Conservation (phyloP, 2,329 filamentous ascomycete genomes). For the Claviceps pazoutovae region DNA sequence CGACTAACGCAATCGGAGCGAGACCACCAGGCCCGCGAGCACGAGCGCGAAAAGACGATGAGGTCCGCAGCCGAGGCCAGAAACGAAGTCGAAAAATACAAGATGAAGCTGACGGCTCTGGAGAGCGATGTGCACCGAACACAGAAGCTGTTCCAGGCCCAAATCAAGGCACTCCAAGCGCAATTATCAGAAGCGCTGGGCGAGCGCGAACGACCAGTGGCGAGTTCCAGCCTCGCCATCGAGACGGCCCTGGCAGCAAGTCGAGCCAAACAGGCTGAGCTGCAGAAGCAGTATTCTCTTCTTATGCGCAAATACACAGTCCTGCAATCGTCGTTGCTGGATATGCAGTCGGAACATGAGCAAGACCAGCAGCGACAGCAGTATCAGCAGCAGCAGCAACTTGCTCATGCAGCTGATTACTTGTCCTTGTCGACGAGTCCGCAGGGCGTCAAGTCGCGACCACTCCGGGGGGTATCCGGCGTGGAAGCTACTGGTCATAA, state of each 20-base stretch:
- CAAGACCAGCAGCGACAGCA: neutral
- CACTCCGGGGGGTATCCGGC: slow-evolving; percentile 30
- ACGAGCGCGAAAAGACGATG: slow-evolving; percentile 41
- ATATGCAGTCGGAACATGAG: slow-evolving; percentile 25
- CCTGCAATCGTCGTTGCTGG: slow-evolving; percentile 35
- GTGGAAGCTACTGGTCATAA: slow-evolving; percentile 30
- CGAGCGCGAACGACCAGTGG: slow-evolving; percentile 12
- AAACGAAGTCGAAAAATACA: slow-evolving; percentile 43
- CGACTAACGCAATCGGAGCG: slow-evolving; percentile 47
- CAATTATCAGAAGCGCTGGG: slow-evolving; percentile 28
- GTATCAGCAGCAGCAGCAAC: neutral
- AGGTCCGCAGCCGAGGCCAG: slow-evolving; percentile 45
- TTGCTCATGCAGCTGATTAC: slow-evolving; percentile 18
- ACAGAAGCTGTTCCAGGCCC: slow-evolving; percentile 30
- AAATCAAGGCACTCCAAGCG: slow-evolving; percentile 32
- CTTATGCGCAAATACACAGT: slow-evolving; percentile 38
- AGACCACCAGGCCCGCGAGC: slow-evolving; percentile 49
- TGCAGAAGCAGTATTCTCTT: slow-evolving; percentile 36
- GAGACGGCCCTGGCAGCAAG: slow-evolving; percentile 36
- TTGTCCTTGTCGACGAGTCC: slow-evolving; percentile 25
- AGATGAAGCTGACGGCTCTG: slow-evolving; percentile 39
- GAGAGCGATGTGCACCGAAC: slow-evolving; percentile 32
- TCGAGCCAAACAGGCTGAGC: slow-evolving; percentile 36
- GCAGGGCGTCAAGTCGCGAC: slow-evolving; percentile 21
- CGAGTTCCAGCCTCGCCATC: slow-evolving; percentile 23